A percentile compares a stretch with the other conserved stretches of the same genome.
phyloP scores from a whole-genome alignment of 2,329 filamentous ascomycete species.

The Epichloe aotearoae region DNA sequence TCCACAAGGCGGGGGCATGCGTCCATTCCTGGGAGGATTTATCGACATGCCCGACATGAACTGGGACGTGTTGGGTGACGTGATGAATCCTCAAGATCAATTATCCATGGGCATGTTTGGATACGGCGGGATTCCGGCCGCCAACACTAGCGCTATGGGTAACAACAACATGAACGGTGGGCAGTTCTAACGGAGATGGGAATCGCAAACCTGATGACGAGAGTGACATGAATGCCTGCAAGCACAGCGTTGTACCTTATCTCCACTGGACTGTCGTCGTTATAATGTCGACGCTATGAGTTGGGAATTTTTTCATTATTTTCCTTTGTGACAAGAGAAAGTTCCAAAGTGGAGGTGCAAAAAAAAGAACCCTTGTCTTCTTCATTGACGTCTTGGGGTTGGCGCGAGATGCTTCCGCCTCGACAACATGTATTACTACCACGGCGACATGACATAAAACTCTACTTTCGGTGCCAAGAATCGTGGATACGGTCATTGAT shows the following conservation, averaged over 20 bases:
- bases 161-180: slow-evolving; percentile 1
- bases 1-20: slow-evolving; percentile 18
- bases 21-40: slow-evolving; percentile 31
- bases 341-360: too few species aligned
- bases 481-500: not conserved
- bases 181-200: slow-evolving; percentile 3
- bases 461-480: not conserved
- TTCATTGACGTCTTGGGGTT: too few species aligned
- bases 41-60: slow-evolving; percentile 30
- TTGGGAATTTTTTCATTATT: not conserved
- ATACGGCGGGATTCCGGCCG: slow-evolving; percentile 15
- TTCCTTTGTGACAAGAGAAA: too few species aligned
- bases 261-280: not conserved
- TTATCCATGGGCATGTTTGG: slow-evolving; percentile 19
- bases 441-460: slow-evolving; percentile 1
- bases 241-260: not conserved
- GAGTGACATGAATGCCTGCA: not conserved
- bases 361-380: too few species aligned
- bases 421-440: slow-evolving; percentile 12
- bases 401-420: not conserved
- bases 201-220: not conserved
- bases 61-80: slow-evolving; percentile 31
- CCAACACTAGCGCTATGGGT: slow-evolving; percentile 5
- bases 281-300: not conserved
- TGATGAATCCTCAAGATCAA: slow-evolving; percentile 15